These are phyloP conservation scores for Termitomyces sp. DNA, from an alignment of 768 basidiomycete species.

Conservation along the genomic window DNA sequence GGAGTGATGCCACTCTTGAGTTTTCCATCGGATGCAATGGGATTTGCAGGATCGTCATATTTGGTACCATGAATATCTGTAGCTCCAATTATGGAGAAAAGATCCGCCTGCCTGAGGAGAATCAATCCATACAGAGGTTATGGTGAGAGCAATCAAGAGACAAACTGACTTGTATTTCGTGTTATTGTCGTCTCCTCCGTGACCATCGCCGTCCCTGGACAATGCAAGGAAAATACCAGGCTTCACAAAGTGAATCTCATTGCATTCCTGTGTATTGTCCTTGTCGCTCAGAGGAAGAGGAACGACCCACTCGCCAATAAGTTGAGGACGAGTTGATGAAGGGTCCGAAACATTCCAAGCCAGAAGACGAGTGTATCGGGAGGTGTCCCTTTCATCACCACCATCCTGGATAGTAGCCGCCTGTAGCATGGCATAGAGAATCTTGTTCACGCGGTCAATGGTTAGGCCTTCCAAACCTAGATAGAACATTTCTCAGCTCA, in stretches of 20 bases:
- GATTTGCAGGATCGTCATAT: conserved; percentile 47
- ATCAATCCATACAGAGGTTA: conserved; percentile 5
- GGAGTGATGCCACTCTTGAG: conserved; percentile 42
- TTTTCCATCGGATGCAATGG: conserved; percentile 44
- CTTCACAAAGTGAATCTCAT: conserved; percentile 54
- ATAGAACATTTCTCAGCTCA: background rate
- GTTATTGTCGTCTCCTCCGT: conserved; percentile 42
- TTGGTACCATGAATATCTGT: conserved; percentile 55
- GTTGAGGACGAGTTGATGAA: conserved; percentile 21
- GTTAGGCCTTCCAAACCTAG: conserved; percentile 62
- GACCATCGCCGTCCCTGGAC: conserved; percentile 54
- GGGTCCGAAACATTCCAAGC: conserved; percentile 44
- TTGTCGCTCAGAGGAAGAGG: conserved; percentile 45
- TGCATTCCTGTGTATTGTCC: conserved; percentile 44
- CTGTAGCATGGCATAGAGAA: conserved; percentile 59
- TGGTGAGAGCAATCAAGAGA: too few relatives aligned
- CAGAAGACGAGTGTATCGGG: conserved; percentile 49
- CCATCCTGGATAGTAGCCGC: conserved; percentile 61
- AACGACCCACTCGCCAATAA: conserved; percentile 56
- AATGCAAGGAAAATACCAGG: conserved; percentile 52
- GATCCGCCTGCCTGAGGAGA: conserved; percentile 44
- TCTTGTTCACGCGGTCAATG: conserved; percentile 35
- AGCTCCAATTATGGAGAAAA: conserved; percentile 50
- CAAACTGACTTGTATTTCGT: conserved; percentile 44
- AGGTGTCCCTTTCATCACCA: conserved; percentile 38